Evolutionary conservation across 2,329 filamentous ascomycete genomes (phyloP).

Genomic region (Dactylonectria macrodidyma): DNA sequence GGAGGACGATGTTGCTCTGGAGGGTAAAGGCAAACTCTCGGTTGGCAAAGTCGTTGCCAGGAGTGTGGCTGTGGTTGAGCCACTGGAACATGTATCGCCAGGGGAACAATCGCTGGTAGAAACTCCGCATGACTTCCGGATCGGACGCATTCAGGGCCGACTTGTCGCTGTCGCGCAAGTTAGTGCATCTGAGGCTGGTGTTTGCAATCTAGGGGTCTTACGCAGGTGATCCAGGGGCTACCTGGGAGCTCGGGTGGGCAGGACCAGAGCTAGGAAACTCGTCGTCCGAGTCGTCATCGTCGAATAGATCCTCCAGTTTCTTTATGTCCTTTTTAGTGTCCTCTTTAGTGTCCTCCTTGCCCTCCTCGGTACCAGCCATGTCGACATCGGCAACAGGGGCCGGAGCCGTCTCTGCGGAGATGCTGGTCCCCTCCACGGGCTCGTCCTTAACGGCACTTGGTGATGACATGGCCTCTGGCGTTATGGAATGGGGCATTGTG

Average conservation of each 20-base stretch:
- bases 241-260: constrained; percentile 55
- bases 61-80: constrained; percentile 93
- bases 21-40: constrained; percentile 97
- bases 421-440: constrained; percentile 44
- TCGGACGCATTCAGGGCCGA: constrained; percentile 71
- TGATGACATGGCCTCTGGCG: constrained; percentile 44
- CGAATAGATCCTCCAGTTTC: constrained; percentile 71
- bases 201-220: constrained; percentile 49
- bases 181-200: constrained; percentile 18
- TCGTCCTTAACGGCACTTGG: constrained; percentile 48
- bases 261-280: constrained; percentile 70
- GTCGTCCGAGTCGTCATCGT: constrained; percentile 71
- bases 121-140: constrained; percentile 89
- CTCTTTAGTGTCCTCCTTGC: constrained; percentile 46
- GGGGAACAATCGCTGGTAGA: constrained; percentile 96
- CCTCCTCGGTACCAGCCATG: constrained; percentile 44
- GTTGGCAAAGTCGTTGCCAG: constrained; percentile 89
- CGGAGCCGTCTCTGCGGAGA: constrained; percentile 32
- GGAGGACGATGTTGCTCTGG: constrained; percentile 91
- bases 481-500: constrained; percentile 43
- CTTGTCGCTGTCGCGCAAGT: constrained; percentile 47
- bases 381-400: constrained; percentile 38
- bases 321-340: constrained; percentile 60
- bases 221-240: constrained; percentile 63
- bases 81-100: constrained; percentile 97